phyloP scores from a whole-genome alignment of 306 rosid species.

The Datisca glomerata region DNA sequence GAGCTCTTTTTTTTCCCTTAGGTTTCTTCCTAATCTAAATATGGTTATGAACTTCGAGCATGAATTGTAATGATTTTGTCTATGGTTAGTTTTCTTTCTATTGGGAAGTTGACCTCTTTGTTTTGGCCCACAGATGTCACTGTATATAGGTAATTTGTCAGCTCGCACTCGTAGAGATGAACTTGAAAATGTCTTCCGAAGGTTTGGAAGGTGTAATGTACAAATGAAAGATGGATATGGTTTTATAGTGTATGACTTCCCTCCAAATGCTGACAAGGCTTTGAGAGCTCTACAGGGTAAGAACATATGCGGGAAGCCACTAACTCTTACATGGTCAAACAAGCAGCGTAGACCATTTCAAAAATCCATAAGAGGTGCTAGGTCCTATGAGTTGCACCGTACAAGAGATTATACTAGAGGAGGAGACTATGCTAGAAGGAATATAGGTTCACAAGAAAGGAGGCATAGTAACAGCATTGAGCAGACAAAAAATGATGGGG shows the following conservation, averaged over 20 bases:
- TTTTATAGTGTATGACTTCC: constrained; percentile 41
- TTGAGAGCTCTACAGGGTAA: constrained; percentile 42
- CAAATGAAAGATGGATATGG: constrained; percentile 51
- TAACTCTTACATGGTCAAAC: constrained; percentile 44
- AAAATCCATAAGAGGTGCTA: constrained; percentile 22
- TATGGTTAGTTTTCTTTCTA: too few species aligned
- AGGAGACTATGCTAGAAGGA: constrained; percentile 24
- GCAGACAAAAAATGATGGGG: constrained; percentile 10
- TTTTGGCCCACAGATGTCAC: constrained; percentile 70
- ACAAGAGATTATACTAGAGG: too few species aligned
- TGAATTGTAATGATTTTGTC: too few species aligned
- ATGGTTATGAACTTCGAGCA: too few species aligned
- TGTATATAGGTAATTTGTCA: constrained; percentile 43
- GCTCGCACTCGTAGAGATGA: constrained; percentile 33
- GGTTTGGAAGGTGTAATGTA: constrained; percentile 43
- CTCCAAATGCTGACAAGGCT: constrained; percentile 39
- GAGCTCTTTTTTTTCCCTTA: too few species aligned
- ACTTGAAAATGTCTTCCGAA: constrained; percentile 31
- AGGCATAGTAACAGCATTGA: constrained; percentile 12
- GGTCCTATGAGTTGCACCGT: constrained; percentile 15
- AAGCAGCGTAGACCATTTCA: constrained; percentile 33
- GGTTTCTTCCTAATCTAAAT: too few species aligned
- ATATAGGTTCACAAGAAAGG: constrained; percentile 17
- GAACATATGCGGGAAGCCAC: constrained; percentile 39
- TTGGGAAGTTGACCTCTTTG: not conserved